A percentile compares a stretch with the other conserved stretches of the same genome.
phyloP scores from a whole-genome alignment of 1,284 basidiomycete genomes.

The Sporisorium exsertum region DNA sequence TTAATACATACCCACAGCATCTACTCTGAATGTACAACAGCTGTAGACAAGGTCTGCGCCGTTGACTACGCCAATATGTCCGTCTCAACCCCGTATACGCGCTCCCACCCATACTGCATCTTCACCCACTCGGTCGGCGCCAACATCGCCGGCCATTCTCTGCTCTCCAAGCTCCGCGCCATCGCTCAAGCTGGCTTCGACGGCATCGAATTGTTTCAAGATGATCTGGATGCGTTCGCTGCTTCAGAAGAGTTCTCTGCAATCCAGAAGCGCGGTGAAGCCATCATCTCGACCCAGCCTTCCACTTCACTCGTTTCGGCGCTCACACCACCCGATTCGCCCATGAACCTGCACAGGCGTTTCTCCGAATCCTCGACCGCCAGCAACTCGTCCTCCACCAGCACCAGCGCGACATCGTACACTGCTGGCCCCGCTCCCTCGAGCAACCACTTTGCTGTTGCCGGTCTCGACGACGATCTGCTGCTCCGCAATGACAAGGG shows the following conservation, averaged over 20 bases:
- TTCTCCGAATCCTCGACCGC: slow-evolving; percentile 15
- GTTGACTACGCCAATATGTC: slow-evolving; percentile 14
- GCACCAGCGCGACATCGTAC: slow-evolving; percentile 22
- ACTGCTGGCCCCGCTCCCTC: slow-evolving; percentile 22
- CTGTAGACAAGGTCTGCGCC: neutral
- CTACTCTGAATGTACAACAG: neutral
- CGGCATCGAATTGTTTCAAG: slow-evolving; percentile 68
- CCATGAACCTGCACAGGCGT: slow-evolving; percentile 29
- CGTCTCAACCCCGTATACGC: slow-evolving; percentile 6
- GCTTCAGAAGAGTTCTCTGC: slow-evolving; percentile 50
- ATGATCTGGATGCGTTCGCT: slow-evolving; percentile 67
- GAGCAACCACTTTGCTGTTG: slow-evolving; percentile 6
- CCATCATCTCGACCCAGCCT: neutral
- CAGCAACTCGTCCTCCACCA: slow-evolving; percentile 14
- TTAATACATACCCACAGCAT: neutral
- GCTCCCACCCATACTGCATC: slow-evolving; percentile 45
- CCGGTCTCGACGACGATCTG: slow-evolving; percentile 55
- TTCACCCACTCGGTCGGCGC: slow-evolving; percentile 58
- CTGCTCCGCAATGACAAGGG: slow-evolving; percentile 73
- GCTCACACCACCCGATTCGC: slow-evolving; percentile 52
- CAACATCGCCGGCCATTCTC: slow-evolving; percentile 58
- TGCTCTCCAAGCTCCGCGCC: slow-evolving; percentile 64
- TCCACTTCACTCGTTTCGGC: neutral
- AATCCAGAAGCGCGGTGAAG: slow-evolving; percentile 29
- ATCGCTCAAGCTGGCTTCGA: slow-evolving; percentile 63